phyloP scores from a whole-genome alignment of 257 asterid species.

The Plectranthus barbatus region DNA sequence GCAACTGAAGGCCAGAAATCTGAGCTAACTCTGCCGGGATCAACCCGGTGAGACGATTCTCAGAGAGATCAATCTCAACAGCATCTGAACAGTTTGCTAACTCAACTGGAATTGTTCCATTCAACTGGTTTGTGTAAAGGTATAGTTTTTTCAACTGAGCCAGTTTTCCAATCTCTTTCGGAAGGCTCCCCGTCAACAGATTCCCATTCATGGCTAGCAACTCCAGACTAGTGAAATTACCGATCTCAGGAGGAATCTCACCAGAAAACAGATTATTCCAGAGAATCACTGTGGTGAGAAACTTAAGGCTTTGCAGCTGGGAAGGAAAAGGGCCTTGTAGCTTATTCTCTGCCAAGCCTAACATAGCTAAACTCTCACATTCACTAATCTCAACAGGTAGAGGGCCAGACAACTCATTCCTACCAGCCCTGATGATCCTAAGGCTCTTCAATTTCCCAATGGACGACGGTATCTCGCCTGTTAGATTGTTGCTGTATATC shows the following conservation, averaged over 20 bases:
- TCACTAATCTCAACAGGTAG: slow-evolving; percentile 50
- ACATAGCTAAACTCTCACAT: slow-evolving; percentile 54
- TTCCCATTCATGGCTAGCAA: slow-evolving; percentile 57
- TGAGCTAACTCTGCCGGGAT: slow-evolving; percentile 47
- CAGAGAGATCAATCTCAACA: slow-evolving; percentile 73
- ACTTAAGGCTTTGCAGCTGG: slow-evolving; percentile 46
- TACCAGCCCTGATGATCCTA: slow-evolving; percentile 57
- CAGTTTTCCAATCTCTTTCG: slow-evolving; percentile 60
- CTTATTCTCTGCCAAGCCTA: slow-evolving; percentile 64
- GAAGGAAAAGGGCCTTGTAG: slow-evolving; percentile 61
- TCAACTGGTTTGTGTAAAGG: slow-evolving; percentile 55
- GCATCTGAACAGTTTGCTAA: slow-evolving; percentile 50
- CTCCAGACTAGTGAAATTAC: slow-evolving; percentile 65
- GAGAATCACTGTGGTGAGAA: slow-evolving; percentile 47
- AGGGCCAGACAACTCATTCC: slow-evolving; percentile 55
- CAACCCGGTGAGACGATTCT: slow-evolving; percentile 49
- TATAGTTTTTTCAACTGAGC: slow-evolving; percentile 39
- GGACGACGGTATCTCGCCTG: slow-evolving; percentile 55
- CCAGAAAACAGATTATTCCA: slow-evolving; percentile 61
- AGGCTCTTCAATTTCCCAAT: slow-evolving; percentile 50
- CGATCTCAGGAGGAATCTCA: slow-evolving; percentile 60
- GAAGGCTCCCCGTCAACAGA: slow-evolving; percentile 48
- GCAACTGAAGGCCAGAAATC: slow-evolving; percentile 45
- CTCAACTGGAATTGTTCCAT: slow-evolving; percentile 70
- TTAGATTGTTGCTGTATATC: slow-evolving; percentile 69